A percentile compares a stretch with the other conserved stretches of the same genome.
These are phyloP conservation scores for Trichoderma sp. DNA, from an alignment of 2,329 filamentous ascomycete genomes.

Conservation along the genomic window DNA sequence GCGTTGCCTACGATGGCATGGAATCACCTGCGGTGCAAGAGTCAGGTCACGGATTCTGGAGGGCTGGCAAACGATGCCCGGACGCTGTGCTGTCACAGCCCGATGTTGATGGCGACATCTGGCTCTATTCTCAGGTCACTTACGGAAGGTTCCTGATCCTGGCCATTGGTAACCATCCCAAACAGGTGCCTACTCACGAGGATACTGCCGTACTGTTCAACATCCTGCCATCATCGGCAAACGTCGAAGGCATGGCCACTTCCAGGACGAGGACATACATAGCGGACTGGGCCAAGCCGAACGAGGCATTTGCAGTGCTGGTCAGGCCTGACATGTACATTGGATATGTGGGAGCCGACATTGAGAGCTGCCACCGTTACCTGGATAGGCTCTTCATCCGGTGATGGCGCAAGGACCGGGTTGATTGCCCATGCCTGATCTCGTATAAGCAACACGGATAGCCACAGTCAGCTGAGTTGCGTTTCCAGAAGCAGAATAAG, in stretches of 20 bases:
- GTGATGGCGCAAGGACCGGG: not conserved
- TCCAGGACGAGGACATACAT: slow-evolving; percentile 32
- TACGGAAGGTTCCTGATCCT: slow-evolving; percentile 42
- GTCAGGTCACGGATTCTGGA: slow-evolving; percentile 43
- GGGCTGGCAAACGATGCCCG: slow-evolving; percentile 44
- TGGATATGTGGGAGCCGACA: slow-evolving; percentile 38
- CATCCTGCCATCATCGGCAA: slow-evolving; percentile 18
- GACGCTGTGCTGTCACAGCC: slow-evolving; percentile 38
- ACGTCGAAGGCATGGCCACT: not conserved
- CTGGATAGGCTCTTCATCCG: slow-evolving; percentile 31
- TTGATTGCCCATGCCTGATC: not conserved
- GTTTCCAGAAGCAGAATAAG: slow-evolving; percentile 4
- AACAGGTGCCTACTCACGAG: slow-evolving; percentile 17
- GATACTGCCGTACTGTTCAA: slow-evolving; percentile 26
- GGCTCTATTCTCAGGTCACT: slow-evolving; percentile 39
- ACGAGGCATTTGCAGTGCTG: slow-evolving; percentile 39
- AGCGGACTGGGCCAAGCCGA: slow-evolving; percentile 37
- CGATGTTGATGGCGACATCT: slow-evolving; percentile 28
- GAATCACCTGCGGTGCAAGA: slow-evolving; percentile 42
- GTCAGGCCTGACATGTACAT: slow-evolving; percentile 48
- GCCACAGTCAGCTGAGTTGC: not conserved
- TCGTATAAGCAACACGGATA: not conserved
- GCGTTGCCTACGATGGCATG: slow-evolving; percentile 44
- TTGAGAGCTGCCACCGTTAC: slow-evolving; percentile 37
- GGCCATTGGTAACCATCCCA: slow-evolving; percentile 29